phyloP scores from a whole-genome alignment of 2,329 filamentous ascomycete species.

The Pyricularia sp. region DNA sequence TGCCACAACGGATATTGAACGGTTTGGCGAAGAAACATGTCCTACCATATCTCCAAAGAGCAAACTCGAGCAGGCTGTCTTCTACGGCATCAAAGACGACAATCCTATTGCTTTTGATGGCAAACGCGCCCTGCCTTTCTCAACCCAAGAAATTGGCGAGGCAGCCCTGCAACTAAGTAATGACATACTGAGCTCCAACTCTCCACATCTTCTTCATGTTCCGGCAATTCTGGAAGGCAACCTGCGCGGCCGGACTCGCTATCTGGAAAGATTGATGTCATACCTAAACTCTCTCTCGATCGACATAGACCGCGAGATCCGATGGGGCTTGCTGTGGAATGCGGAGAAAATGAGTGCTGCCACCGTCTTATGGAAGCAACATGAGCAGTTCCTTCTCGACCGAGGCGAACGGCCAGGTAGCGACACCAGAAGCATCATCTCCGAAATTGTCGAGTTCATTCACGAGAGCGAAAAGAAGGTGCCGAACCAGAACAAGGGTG shows the following conservation, averaged over 20 bases:
- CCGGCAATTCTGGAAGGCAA: slow-evolving; percentile 72
- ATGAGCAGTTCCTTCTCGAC: slow-evolving; percentile 54
- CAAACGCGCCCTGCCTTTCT: slow-evolving; percentile 52
- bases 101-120: slow-evolving; percentile 81
- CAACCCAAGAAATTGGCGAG: slow-evolving; percentile 54
- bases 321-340: slow-evolving; percentile 75
- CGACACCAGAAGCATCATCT: slow-evolving; percentile 53
- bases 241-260: slow-evolving; percentile 57
- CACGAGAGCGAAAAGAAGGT: slow-evolving; percentile 63
- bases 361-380: slow-evolving; percentile 63
- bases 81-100: slow-evolving; percentile 69
- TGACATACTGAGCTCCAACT: slow-evolving; percentile 69
- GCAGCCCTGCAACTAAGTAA: slow-evolving; percentile 69
- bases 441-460: slow-evolving; percentile 63
- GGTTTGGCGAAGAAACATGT: slow-evolving; percentile 43
- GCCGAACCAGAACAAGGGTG: slow-evolving; percentile 48
- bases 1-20: slow-evolving; percentile 43
- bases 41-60: slow-evolving; percentile 65
- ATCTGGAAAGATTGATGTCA: slow-evolving; percentile 60
- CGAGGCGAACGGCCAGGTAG: slow-evolving; percentile 28
- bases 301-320: slow-evolving; percentile 50
- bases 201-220: slow-evolving; percentile 58
- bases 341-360: slow-evolving; percentile 84
- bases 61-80: slow-evolving; percentile 89
- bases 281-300: slow-evolving; percentile 56